phyloP scores from a whole-genome alignment of 352 stramenopile species.

The Thraustochytrium striatum region DNA sequence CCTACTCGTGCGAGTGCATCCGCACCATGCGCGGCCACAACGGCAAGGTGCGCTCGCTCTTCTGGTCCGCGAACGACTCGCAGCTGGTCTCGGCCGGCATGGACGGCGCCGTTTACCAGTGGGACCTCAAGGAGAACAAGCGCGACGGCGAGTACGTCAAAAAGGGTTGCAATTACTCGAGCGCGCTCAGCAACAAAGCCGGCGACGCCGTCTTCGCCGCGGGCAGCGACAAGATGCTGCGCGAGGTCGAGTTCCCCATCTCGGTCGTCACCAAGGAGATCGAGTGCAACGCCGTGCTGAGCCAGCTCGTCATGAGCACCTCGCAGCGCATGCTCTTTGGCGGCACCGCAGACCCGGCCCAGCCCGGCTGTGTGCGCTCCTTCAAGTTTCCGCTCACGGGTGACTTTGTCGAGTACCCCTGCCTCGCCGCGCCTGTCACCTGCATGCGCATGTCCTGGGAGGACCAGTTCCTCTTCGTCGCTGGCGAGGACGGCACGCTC shows the following conservation, averaged over 20 bases:
- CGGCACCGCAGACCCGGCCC: slow-evolving; percentile 69
- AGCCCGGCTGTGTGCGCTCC: slow-evolving; percentile 68
- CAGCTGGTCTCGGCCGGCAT: slow-evolving; percentile 76
- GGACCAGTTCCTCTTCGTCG: slow-evolving; percentile 84
- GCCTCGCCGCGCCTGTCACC: slow-evolving; percentile 55
- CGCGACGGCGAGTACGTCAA: slow-evolving; percentile 83
- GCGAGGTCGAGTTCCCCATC: slow-evolving; percentile 70
- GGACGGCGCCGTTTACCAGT: slow-evolving; percentile 87
- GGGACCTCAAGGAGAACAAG: slow-evolving; percentile 82
- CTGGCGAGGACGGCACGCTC: slow-evolving; percentile 80
- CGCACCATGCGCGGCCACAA: slow-evolving; percentile 83
- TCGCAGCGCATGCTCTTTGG: slow-evolving; percentile 81
- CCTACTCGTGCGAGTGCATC: slow-evolving; percentile 82
- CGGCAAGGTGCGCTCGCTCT: slow-evolving; percentile 75
- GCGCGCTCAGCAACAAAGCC: slow-evolving; percentile 65
- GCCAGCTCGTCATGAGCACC: slow-evolving; percentile 72
- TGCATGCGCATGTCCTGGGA: slow-evolving; percentile 76
- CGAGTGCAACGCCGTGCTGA: slow-evolving; percentile 72
- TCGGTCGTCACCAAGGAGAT: slow-evolving; percentile 70
- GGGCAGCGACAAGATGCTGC: slow-evolving; percentile 78
- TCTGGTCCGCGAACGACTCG: slow-evolving; percentile 77
- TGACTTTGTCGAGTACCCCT: slow-evolving; percentile 56
- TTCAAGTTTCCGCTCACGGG: slow-evolving; percentile 84
- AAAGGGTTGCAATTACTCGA: slow-evolving; percentile 83
- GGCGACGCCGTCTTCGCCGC: slow-evolving; percentile 74